These are phyloP conservation scores for Globisporangium camurandrum DNA, from an alignment of 352 stramenopile species.

Conservation along the genomic window DNA sequence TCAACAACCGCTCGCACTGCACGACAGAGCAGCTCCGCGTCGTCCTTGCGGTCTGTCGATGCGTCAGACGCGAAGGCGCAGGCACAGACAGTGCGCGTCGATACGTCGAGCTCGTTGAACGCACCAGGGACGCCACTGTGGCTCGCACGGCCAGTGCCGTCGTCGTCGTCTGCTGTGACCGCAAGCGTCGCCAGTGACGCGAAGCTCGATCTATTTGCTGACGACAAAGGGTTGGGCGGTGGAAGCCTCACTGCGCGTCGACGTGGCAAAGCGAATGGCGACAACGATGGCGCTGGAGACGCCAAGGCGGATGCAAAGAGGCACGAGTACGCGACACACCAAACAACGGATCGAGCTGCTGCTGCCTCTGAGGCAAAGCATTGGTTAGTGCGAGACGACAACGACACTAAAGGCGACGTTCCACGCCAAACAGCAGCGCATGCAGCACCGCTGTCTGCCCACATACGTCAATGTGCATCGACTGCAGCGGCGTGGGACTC, in stretches of 20 bases:
- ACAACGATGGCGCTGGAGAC: not conserved
- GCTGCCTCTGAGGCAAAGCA: not conserved
- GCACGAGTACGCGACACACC: no score
- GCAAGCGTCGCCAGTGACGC: conserved; percentile 1
- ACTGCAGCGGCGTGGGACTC: conserved; percentile 45
- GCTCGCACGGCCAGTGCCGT: conserved; percentile 6
- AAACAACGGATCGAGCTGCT: not conserved
- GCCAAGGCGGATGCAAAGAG: not conserved
- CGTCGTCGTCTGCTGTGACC: not conserved
- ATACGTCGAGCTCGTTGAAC: not conserved
- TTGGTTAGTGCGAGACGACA: not conserved
- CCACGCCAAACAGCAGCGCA: not conserved
- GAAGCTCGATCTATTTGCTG: conserved; percentile 7
- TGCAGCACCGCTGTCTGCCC: not conserved
- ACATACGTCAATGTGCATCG: not conserved
- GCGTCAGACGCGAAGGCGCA: not conserved
- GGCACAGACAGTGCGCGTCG: not conserved
- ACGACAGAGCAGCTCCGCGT: conserved; percentile 3
- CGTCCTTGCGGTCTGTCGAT: not conserved
- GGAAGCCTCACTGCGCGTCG: conserved; percentile 7
- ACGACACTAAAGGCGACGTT: not conserved
- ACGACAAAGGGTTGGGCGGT: conserved; percentile 5
- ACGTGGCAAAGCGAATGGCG: not conserved
- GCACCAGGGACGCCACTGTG: conserved; percentile 10
- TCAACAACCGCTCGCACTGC: conserved; percentile 15